Base-by-base conservation (phyloP, 163 green algal species). In the Chlamydomonas reinhardtii region DNA sequence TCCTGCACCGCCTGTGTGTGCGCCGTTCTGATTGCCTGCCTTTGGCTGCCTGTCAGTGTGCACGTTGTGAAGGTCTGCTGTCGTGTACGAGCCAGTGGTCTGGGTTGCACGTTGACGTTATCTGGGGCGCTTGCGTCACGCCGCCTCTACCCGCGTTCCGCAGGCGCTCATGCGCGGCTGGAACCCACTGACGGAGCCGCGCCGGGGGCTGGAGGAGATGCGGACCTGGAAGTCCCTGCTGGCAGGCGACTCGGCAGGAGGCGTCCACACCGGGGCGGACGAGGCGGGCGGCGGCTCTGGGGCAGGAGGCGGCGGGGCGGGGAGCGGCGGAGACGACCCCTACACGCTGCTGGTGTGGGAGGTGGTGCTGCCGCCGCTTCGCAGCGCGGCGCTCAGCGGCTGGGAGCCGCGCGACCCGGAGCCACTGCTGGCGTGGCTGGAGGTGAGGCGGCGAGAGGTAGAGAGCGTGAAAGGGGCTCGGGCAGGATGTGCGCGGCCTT, bases 321-420 rank as follows among this genome's bases (percentile, higher is more conserved):
- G 31, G 29, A 70, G 74, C 69, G 71, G 69, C 37, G 70, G 54
- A 74, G 76, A 91, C 52, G 96, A 99, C 78, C 88, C 95, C 4
- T 99, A 98, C 91, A 84, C 83, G 12, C 68, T 83, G 22, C 90
- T 99, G 61, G 85, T 98, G 66, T 88, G 71, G 31, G 94, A 97
- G 73, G 78, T 94, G 56, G 87, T 99, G 77, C 89, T 99, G 89
- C 96, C 97, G 29, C 91, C 90, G 25, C 64, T 99, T 85, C 87
- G 93, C 14, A 85, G 66, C 12, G 94, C 93, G 4, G 87, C 97
- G 29, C 94, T 93, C 29, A 95, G 90, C 72, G 64, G 64, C 4
- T 99, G 97, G 97, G 93, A 99, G 75, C 94, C 95, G 3, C 81
- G 93, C 25, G 89, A 98, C 66, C 94, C 97, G 4, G 96, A 97